These are phyloP conservation scores for Pilaira anomala DNA, from an alignment of 192 early-diverging fungal genomes.

Conservation along the genomic window DNA sequence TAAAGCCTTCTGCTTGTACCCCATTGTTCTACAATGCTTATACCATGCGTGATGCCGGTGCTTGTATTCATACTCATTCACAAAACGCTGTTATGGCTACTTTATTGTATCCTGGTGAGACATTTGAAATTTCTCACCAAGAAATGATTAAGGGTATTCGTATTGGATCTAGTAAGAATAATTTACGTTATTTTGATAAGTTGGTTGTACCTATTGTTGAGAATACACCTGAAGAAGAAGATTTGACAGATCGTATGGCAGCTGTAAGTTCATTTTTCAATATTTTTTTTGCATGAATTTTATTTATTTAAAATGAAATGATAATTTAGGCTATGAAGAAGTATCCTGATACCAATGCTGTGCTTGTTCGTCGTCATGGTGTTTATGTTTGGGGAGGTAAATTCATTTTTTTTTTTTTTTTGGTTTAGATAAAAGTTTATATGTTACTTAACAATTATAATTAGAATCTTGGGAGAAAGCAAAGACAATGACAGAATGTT, in stretches of 20 bases:
- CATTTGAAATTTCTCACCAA: constrained; percentile 89
- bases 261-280: constrained; percentile 35
- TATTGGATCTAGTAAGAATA: constrained; percentile 60
- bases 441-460: not conserved
- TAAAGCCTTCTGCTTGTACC: constrained; percentile 90
- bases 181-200: constrained; percentile 75
- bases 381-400: constrained; percentile 96
- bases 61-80: constrained; percentile 97
- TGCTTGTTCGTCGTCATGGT: constrained; percentile 92
- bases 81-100: constrained; percentile 94
- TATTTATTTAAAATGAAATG: not conserved
- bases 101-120: constrained; percentile 67
- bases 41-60: constrained; percentile 76
- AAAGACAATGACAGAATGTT: constrained; percentile 97
- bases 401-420: not conserved
- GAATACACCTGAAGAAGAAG: constrained; percentile 92
- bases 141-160: constrained; percentile 99
- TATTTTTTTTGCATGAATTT: not conserved
- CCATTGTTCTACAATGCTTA: constrained; percentile 95
- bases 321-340: constrained; percentile 67
- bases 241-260: constrained; percentile 84
- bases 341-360: constrained; percentile 90
- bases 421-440: not conserved
- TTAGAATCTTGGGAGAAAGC: constrained; percentile 92
- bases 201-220: constrained; percentile 93